phyloP scores from a whole-genome alignment of 805 yeast genomes.

The Kregervanrija pseudodelftensis region DNA sequence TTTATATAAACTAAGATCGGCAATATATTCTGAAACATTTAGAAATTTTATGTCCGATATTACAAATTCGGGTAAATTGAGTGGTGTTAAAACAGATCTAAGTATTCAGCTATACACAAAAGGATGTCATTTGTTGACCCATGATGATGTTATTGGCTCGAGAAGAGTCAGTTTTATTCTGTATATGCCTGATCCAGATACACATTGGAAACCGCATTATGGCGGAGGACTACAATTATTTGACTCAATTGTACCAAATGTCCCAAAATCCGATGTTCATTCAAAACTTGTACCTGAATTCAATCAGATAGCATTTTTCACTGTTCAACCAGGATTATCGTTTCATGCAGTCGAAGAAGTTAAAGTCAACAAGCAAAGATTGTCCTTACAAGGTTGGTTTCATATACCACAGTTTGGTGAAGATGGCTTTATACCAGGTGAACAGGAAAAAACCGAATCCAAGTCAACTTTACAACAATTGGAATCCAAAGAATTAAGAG shows the following conservation, averaged over 20 bases:
- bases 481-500: conserved; percentile 68
- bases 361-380: conserved; percentile 78
- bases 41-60: conserved; percentile 70
- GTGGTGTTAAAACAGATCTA: conserved; percentile 90
- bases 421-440: conserved; percentile 75
- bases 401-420: conserved; percentile 95
- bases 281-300: conserved; percentile 80
- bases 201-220: conserved; percentile 80
- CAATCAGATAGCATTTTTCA: conserved; percentile 93
- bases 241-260: conserved; percentile 82
- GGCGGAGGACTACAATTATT: conserved; percentile 90
- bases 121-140: conserved; percentile 90
- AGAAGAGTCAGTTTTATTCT: conserved; percentile 88
- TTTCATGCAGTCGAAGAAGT: conserved; percentile 99
- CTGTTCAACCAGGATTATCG: conserved; percentile 91
- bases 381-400: conserved; percentile 98
- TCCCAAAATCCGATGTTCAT: conserved; percentile 73
- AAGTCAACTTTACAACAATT: conserved; percentile 71
- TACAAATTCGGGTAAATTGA: conserved; percentile 81
- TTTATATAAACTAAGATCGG: conserved; percentile 72
- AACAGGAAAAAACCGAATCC: conserved; percentile 71
- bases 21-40: conserved; percentile 80
- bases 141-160: conserved; percentile 96
- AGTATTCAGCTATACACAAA: conserved; percentile 84
- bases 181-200: conserved; percentile 88